Percentiles rank a stretch among this genome's conserved stretches.
These are phyloP conservation scores for Babesia sp. DNA, from an alignment of 169 alveolate genomes.

Conservation along the genomic window DNA sequence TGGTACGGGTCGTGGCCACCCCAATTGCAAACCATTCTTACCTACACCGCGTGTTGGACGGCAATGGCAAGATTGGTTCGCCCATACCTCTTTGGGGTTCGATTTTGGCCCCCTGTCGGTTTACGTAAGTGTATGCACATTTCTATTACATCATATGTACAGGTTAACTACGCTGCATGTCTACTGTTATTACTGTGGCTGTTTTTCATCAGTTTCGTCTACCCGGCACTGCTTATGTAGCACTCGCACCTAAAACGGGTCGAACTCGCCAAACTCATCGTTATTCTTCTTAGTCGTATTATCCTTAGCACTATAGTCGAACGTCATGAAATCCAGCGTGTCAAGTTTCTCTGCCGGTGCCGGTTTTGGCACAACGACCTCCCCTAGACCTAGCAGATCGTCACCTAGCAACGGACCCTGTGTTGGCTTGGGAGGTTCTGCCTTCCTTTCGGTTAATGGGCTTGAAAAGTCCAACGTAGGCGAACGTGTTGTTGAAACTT, in stretches of 20 bases:
- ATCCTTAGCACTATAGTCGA: conserved; percentile 6
- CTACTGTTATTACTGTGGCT: conserved; percentile 36
- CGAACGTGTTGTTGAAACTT: not conserved
- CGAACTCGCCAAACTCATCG: conserved; percentile 48
- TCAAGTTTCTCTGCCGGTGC: not conserved
- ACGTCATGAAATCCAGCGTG: conserved; percentile 24
- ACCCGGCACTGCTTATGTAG: conserved; percentile 49
- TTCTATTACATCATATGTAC: not conserved
- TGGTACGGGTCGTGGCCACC: conserved; percentile 88
- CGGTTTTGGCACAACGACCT: not conserved
- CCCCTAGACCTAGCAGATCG: conserved; percentile 5
- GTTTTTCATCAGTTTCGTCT: conserved; percentile 43
- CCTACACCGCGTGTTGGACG: conserved; percentile 88
- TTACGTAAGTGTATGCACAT: conserved; percentile 27
- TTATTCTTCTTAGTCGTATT: not conserved
- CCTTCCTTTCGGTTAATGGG: not conserved
- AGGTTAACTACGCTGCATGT: conserved; percentile 12
- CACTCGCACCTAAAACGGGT: conserved; percentile 22
- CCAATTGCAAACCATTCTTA: conserved; percentile 87
- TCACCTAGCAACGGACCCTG: not conserved
- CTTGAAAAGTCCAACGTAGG: not conserved
- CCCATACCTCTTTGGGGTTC: conserved; percentile 52
- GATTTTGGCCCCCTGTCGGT: conserved; percentile 42
- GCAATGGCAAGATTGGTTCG: conserved; percentile 88
- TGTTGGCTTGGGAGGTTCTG: not conserved